phyloP scores from a whole-genome alignment of 163 green algal genomes.

The Scenedesmus sp. region DNA sequence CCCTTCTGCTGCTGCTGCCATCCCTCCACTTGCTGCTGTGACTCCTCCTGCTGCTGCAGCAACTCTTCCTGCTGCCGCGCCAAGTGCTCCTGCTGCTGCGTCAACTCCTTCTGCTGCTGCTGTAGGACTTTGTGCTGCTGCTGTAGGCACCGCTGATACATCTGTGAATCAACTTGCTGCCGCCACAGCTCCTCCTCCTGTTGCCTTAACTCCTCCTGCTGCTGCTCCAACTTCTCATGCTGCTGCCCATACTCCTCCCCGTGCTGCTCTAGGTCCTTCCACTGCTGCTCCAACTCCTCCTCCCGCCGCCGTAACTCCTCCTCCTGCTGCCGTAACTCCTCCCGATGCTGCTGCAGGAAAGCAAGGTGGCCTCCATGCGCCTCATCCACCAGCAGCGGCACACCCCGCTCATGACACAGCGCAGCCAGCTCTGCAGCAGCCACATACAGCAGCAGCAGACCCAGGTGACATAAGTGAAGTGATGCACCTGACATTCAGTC shows the following conservation, averaged over 20 bases:
- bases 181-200: background rate
- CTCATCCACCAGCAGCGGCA: conserved; percentile 94
- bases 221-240: background rate
- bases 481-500: background rate
- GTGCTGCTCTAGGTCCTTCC: background rate
- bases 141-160: too few species aligned
- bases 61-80: background rate
- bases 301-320: background rate
- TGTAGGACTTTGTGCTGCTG: too few species aligned
- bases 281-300: background rate
- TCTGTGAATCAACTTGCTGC: too few species aligned
- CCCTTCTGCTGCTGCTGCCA: background rate
- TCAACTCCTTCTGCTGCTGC: too few species aligned
- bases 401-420: conserved; percentile 73
- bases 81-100: background rate
- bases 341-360: background rate
- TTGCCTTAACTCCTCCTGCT: background rate
- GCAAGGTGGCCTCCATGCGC: conserved; percentile 89
- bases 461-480: background rate
- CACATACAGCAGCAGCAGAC: background rate
- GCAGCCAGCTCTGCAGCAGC: conserved; percentile 45
- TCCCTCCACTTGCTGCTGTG: too few species aligned
- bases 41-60: background rate
- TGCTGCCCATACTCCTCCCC: background rate
- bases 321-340: background rate